Base-by-base conservation (phyloP, 306 rosid species). In the Benincasa hispida region DNA sequence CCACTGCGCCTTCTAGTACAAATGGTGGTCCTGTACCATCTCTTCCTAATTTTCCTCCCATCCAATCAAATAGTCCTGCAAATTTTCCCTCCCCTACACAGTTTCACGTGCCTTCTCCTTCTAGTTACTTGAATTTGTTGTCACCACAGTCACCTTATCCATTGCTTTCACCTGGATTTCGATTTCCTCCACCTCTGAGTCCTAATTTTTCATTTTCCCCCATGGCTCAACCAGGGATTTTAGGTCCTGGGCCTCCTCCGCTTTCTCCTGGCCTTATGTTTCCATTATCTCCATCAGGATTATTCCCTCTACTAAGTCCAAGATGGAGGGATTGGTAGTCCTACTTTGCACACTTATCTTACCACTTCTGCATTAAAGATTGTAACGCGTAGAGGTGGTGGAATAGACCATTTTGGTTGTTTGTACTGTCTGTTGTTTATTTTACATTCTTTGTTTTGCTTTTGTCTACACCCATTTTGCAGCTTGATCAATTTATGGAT, bases 201-300 rank as follows among this genome's bases (percentile, higher is more conserved):
- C 93, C 98, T 25, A 90, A 89, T 84, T 93, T 91, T 77, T 82
- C 87, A n/a, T 89, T 91, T 83, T 87, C 92, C 70, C 87, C 89
- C 50, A 81, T 89, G 85, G 90, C 73, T 3, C 98, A 93, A 47
- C 76, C 96, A 0, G 93, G 98, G 85, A 83, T 91, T 81, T 87
- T 93, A 73, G 98, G 98, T 47, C 98, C 98, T 15, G 98, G 97
- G 62, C 97, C 98, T 68, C 94, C 84, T 65, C 98, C 96, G 21
- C 90, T 82, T 67, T 91, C 98, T 76, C 98, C 98, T 0, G 98
- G 98, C 59, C 73, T 88, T 77, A 18, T 73, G 45, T 91, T 85
- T 83, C 97, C 96, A 4, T 81, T 86, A 68, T 93, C 98, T 47
- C 98, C 98, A 53, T 87, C 97, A 2, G 89, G 90, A 32, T 87